Percentiles rank a stretch among this genome's conserved stretches.
These are phyloP conservation scores for Tricholoma flavovirens DNA, from an alignment of 768 basidiomycete genomes.

Conservation along the genomic window DNA sequence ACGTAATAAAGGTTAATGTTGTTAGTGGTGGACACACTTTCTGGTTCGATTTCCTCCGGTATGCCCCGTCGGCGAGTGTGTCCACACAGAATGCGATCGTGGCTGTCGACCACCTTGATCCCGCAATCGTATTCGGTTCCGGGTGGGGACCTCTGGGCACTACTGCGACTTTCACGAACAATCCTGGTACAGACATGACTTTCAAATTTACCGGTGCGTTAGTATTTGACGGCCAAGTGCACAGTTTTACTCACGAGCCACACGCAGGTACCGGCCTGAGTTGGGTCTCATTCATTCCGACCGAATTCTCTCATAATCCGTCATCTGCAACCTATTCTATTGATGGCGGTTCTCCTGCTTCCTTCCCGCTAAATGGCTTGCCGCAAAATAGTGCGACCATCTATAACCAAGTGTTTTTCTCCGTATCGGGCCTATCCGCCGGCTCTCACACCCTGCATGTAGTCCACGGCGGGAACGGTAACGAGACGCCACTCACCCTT, in stretches of 20 bases:
- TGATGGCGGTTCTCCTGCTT: background rate
- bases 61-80: background rate
- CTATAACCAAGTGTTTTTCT: conserved; percentile 18
- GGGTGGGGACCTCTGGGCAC: background rate
- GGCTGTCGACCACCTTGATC: background rate
- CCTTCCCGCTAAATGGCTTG: conserved; percentile 1
- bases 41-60: conserved; percentile 3
- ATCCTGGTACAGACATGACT: background rate
- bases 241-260: background rate
- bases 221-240: background rate
- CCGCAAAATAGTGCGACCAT: conserved; percentile 1
- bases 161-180: background rate
- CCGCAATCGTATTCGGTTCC: background rate
- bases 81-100: background rate
- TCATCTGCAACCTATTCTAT: conserved; percentile 2
- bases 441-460: conserved; percentile 18
- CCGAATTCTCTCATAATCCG: background rate
- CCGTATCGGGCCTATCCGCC: conserved; percentile 9
- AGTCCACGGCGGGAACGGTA: conserved; percentile 11
- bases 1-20: conserved; percentile 8
- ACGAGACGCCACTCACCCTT: conserved; percentile 16
- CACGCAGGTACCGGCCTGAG: background rate
- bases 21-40: background rate
- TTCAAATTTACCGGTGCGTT: background rate
- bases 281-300: conserved; percentile 1